Base-by-base conservation (phyloP, 345 rosid species). In the Gossypium arboreum region DNA sequence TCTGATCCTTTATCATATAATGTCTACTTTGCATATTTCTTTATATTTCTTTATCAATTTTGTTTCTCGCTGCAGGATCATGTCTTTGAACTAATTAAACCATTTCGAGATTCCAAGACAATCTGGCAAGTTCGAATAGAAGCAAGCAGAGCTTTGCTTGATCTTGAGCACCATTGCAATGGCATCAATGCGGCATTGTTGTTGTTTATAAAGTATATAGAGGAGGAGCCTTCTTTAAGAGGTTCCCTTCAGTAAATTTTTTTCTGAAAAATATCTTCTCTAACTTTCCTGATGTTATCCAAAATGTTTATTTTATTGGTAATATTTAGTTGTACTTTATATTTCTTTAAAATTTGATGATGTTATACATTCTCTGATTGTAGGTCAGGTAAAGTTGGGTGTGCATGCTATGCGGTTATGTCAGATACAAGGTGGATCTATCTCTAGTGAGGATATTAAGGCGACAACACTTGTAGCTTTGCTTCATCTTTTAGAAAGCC, bases 71-170 rank as follows among this genome's bases (percentile, higher is more conserved):
- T 76, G 79, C 91, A 95, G 99, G 94, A 93, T 75, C 91, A 90
- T 71, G 89, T 89, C 76, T 73, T 86, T 75, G 84, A 90, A 75
- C 93, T 93, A 70, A 84, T 91, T 43, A 90, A 81, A 86, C 98
- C 96, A 50, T 91, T 91, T 74, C 87, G 89, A 67, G 84, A 89
- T 79, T 75, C 56, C 66, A 84, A 85, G 76, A 82, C 85, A 2
- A 74, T 84, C 73, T 88, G 94, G 91, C 94, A 84, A 88, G 88
- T 95, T 56, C 87, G 94, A 73, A 71, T 89, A 75, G 99, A 93
- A 85, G 97, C 97, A 77, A 87, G 90, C 83, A 89, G 94, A 80
- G 96, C 98, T 75, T 96, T 93, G 45, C 88, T 93, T 77, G 93
- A 91, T 86, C 89, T 95, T 58, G 98, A 95, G 84, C 89, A 87